phyloP scores from a whole-genome alignment of 371 early-diverging fungal genomes.

The Rhizopus sp. region DNA sequence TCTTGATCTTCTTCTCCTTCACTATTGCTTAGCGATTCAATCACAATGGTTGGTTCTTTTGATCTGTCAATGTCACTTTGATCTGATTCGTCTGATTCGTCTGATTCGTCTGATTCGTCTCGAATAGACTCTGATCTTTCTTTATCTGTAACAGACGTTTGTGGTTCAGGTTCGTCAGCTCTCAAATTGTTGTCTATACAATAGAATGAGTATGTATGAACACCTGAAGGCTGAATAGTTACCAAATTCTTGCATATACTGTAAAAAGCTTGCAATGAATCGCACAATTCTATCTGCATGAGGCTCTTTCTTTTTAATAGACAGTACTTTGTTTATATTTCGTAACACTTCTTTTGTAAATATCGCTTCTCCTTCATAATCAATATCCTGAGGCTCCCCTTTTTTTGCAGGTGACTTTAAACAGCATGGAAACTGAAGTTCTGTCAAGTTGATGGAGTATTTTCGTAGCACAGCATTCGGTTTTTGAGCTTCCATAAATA shows the following conservation, averaged over 20 bases:
- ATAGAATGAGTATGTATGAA: constrained; percentile 1
- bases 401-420: constrained; percentile 42
- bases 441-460: constrained; percentile 74
- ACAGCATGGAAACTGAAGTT: constrained; percentile 69
- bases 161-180: constrained; percentile 8
- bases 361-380: constrained; percentile 56
- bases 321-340: constrained; percentile 74
- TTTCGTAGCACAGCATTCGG: constrained; percentile 68
- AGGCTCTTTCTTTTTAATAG: constrained; percentile 71
- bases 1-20: constrained; percentile 33
- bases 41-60: constrained; percentile 15
- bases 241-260: constrained; percentile 70
- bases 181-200: constrained; percentile 8
- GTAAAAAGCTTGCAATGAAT: constrained; percentile 77
- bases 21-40: constrained; percentile 12
- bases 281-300: constrained; percentile 74
- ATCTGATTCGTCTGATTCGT: constrained; percentile 12
- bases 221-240: neutral
- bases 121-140: neutral
- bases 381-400: constrained; percentile 43
- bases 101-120: too few species aligned
- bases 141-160: constrained; percentile 5
- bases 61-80: constrained; percentile 23
- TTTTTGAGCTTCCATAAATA: constrained; percentile 81
- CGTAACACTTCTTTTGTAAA: constrained; percentile 72